Conservation (phyloP, 805 yeast genomes). For the Metschnikowia lunata region DNA sequence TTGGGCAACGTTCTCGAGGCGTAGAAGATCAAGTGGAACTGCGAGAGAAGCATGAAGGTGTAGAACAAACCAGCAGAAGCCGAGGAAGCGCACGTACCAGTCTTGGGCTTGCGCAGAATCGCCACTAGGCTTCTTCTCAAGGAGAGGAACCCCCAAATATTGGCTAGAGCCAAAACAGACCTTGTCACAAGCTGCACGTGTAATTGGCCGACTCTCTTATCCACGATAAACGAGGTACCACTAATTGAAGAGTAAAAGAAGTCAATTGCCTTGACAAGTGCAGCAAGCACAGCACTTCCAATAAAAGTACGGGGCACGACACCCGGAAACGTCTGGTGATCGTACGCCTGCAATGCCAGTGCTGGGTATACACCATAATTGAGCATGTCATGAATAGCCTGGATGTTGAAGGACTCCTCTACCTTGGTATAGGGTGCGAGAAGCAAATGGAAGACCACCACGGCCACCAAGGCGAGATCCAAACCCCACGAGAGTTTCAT, state of each 20-base stretch:
- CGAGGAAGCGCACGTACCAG: background rate
- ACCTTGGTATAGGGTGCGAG: conserved; percentile 84
- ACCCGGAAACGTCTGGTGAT: conserved; percentile 80
- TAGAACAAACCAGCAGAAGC: conserved; percentile 51
- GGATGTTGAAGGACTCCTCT: conserved; percentile 88
- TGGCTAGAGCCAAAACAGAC: conserved; percentile 56
- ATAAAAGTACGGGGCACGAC: conserved; percentile 83
- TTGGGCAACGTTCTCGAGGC: conserved; percentile 88
- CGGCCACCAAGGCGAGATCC: conserved; percentile 34
- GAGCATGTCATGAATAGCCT: conserved; percentile 80
- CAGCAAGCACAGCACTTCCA: conserved; percentile 58
- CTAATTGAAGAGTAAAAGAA: conserved; percentile 10
- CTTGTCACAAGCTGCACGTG: conserved; percentile 55
- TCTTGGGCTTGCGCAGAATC: conserved; percentile 14
- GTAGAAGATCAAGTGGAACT: conserved; percentile 79
- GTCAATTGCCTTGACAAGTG: conserved; percentile 37
- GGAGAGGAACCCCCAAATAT: conserved; percentile 48
- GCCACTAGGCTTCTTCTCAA: conserved; percentile 39
- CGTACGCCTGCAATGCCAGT: conserved; percentile 45
- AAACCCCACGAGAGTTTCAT: conserved; percentile 13
- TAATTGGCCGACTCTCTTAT: conserved; percentile 27
- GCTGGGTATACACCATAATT: conserved; percentile 50
- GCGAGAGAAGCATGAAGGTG: conserved; percentile 52
- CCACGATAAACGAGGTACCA: conserved; percentile 11
- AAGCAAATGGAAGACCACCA: conserved; percentile 46